Evolutionary conservation across 1,284 basidiomycete genomes (phyloP).

Genomic region (Melampsora larici-populina): DNA sequence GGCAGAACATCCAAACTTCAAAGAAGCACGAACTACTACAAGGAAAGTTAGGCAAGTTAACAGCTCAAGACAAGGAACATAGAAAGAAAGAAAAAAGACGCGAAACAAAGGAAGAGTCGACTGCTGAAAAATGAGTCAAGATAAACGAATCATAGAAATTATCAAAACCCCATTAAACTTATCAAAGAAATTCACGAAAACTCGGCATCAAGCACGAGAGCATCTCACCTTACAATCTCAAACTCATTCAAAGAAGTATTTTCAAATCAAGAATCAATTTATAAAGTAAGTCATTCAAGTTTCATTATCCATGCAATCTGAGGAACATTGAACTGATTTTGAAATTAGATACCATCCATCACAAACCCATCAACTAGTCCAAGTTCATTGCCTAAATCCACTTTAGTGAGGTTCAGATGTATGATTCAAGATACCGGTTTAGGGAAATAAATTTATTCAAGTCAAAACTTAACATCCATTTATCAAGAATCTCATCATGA

Average conservation of each 20-base stretch:
- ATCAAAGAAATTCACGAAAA: not conserved
- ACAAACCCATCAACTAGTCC: constrained; percentile 24
- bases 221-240: not conserved
- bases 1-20: too few species aligned
- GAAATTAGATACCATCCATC: constrained; percentile 30
- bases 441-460: constrained; percentile 22
- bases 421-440: constrained; percentile 40
- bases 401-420: constrained; percentile 35
- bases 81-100: too few species aligned
- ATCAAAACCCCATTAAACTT: not conserved
- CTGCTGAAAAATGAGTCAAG: too few species aligned
- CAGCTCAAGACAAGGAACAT: too few species aligned
- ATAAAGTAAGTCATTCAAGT: constrained; percentile 7
- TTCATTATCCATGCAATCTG: not conserved
- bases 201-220: not conserved
- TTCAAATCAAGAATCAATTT: constrained; percentile 15
- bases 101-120: too few species aligned
- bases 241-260: constrained; percentile 23
- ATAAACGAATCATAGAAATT: too few species aligned
- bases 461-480: not conserved
- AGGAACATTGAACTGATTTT: not conserved
- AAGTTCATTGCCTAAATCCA: constrained; percentile 1
- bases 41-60: too few species aligned
- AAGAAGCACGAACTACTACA: too few species aligned
- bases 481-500: constrained; percentile 24